Evolutionary conservation across 2,329 filamentous ascomycete species (phyloP).

Genomic region (Amauroascus verrucosus): DNA sequence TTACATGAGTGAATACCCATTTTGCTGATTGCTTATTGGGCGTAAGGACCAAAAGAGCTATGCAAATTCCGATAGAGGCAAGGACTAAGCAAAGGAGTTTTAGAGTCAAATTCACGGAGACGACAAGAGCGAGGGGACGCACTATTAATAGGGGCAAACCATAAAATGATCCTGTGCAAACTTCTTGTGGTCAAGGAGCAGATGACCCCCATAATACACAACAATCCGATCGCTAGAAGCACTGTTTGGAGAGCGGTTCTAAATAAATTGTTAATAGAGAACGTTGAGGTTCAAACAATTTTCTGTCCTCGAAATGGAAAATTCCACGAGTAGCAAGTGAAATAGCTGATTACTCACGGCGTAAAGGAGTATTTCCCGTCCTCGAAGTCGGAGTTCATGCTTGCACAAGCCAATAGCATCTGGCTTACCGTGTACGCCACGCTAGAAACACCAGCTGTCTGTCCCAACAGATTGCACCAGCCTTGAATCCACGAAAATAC

Average conservation of each 20-base stretch:
- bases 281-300: not conserved
- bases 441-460: conserved; percentile 53
- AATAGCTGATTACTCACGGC: conserved; percentile 39
- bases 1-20: conserved; percentile 53
- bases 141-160: conserved; percentile 59
- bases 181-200: conserved; percentile 53
- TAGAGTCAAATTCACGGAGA: no score
- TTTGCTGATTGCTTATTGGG: conserved; percentile 48
- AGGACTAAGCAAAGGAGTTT: conserved; percentile 33
- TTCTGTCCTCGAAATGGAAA: not conserved
- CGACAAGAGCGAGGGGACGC: no score
- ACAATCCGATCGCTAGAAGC: conserved; percentile 45
- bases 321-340: not conserved
- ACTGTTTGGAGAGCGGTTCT: conserved; percentile 52
- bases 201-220: conserved; percentile 49
- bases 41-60: conserved; percentile 49
- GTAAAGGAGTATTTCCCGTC: conserved; percentile 44
- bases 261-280: conserved; percentile 4
- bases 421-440: conserved; percentile 54
- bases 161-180: conserved; percentile 50
- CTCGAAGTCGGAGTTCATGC: conserved; percentile 49
- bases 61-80: conserved; percentile 51
- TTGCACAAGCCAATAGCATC: conserved; percentile 52
- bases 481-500: conserved; percentile 57
- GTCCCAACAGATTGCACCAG: conserved; percentile 57